Conservation (phyloP, 306 rosid species). For the Begonia loranthoides region DNA sequence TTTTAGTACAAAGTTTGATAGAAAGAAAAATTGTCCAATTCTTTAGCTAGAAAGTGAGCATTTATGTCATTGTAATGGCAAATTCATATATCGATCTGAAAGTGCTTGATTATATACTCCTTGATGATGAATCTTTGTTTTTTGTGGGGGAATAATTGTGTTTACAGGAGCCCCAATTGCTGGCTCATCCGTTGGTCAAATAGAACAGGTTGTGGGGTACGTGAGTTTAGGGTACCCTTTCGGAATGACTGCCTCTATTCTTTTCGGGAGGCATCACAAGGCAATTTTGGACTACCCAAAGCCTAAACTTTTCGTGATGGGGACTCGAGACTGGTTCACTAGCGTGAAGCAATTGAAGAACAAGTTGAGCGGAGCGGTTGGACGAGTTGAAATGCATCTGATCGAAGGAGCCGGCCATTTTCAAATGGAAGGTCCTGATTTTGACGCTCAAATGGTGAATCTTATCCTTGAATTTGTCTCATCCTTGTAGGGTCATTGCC, state of each 20-base stretch:
- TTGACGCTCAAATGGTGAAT: constrained; percentile 69
- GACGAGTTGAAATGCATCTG: constrained; percentile 51
- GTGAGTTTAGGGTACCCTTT: constrained; percentile 90
- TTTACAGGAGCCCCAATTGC: constrained; percentile 83
- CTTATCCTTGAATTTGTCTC: constrained; percentile 37
- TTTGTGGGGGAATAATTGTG: not conserved
- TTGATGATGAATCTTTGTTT: not conserved
- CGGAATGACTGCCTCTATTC: constrained; percentile 75
- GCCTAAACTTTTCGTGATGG: constrained; percentile 85
- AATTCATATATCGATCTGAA: too few species aligned
- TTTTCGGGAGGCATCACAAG: constrained; percentile 81
- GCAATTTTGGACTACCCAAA: constrained; percentile 53
- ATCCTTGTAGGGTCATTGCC: constrained; percentile 28
- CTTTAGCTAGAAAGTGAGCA: too few species aligned
- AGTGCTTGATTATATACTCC: too few species aligned
- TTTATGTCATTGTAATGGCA: too few species aligned
- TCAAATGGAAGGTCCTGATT: constrained; percentile 87
- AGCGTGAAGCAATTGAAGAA: constrained; percentile 64
- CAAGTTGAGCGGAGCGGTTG: constrained; percentile 57
- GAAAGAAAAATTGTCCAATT: too few species aligned
- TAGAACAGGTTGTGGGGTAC: constrained; percentile 72
- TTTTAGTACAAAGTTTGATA: too few species aligned
- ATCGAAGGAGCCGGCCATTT: constrained; percentile 78
- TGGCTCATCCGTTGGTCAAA: constrained; percentile 80
- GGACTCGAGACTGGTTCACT: constrained; percentile 81